Evolutionary conservation across 805 yeast species (phyloP).

Genomic region (Hanseniaspora nectarophila): DNA sequence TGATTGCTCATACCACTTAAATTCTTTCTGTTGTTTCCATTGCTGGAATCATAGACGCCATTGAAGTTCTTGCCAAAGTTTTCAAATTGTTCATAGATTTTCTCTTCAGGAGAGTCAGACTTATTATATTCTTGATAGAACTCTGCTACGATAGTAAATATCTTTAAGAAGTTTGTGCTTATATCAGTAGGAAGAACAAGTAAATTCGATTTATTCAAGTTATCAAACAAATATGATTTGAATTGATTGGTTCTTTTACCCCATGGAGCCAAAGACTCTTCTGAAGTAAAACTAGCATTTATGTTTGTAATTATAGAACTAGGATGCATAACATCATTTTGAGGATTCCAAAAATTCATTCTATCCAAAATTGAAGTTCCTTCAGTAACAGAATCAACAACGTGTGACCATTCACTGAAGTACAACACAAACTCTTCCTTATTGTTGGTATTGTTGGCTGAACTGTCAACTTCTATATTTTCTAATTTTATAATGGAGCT

Average conservation of each 20-base stretch:
- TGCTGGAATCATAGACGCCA: background rate
- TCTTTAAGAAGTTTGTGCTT: conserved; percentile 70
- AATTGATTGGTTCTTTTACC: conserved; percentile 9
- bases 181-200: conserved; percentile 63
- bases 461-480: background rate
- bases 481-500: conserved; percentile 53
- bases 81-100: conserved; percentile 11
- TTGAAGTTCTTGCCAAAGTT: background rate
- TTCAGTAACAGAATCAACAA: conserved; percentile 71
- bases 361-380: conserved; percentile 50
- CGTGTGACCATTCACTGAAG: conserved; percentile 70
- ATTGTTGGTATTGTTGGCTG: background rate
- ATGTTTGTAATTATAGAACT: conserved; percentile 7
- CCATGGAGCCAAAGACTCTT: conserved; percentile 12
- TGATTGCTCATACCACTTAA: background rate
- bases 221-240: conserved; percentile 8
- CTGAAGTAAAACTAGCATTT: background rate
- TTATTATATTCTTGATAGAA: conserved; percentile 36
- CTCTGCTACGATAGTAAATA: conserved; percentile 60
- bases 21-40: conserved; percentile 15
- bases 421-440: conserved; percentile 76
- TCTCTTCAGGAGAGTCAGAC: conserved; percentile 17
- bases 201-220: conserved; percentile 57
- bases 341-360: conserved; percentile 70
- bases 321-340: conserved; percentile 20